Evolutionary conservation across 2,329 filamentous ascomycete genomes (phyloP), one percentile per base, ranked within the genome.

Genomic region (Phialophora tarda): DNA sequence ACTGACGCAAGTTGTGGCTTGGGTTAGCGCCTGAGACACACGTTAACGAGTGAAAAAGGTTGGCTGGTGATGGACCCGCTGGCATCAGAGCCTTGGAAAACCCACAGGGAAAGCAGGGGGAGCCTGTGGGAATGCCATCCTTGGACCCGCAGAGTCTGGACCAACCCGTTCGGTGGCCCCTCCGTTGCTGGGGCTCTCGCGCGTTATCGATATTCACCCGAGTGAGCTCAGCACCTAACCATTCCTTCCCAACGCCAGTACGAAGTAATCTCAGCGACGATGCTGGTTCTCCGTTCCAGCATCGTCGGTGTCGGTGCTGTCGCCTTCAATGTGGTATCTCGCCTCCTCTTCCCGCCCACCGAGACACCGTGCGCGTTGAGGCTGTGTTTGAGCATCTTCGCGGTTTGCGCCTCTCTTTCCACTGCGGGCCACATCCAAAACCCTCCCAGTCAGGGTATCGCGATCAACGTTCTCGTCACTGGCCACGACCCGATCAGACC

Each of bases 1-100:
- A 69, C 53, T 70, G 65, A 70, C 68, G 68, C 68, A 70, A 70
- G 68, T 28, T 67, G 68, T 69, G 68, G 65, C 65, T 68, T 67
- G 64, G 47, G 48, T 32, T 67, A 65, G 62, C 62, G 62, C 65
- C 51, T 30, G 30, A 57, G 54, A 48, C 12, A 23, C 51, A 21
- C 6, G 59, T 21, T 41, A 21, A 61, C 24, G n/a, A 57, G 28
- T 7, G 59, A 47, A 57, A 55, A 65, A 57, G 62, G 62, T 67
- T 67, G 65, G 65, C 56, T 64, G 62, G 48, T 53, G 55, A 7
- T 12, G 47, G 38, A 26, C 30, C 57, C 34, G 24, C 47, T 26
- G 8, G 12, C 41, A 48, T 59, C 57, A 17, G 10, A 28, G 57
- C 17, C 57, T n/a, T 59, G 57, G 48, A 61, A 53, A 57, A 44